Evolutionary conservation across 140 eudicot genomes (phyloP).

Genomic region (Ambrosia hybrid): DNA sequence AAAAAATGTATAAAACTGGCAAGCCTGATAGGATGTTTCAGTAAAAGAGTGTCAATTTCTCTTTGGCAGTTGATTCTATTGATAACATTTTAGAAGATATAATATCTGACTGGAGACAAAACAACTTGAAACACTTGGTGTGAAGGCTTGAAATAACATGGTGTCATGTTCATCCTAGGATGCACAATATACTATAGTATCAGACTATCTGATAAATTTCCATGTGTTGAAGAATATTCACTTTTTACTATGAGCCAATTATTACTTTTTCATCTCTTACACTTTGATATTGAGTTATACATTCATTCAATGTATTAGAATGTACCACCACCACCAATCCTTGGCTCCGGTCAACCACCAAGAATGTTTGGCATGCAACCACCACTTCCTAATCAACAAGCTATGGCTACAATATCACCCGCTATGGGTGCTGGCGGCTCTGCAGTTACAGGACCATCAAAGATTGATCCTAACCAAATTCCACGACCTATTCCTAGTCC

Average conservation of each 20-base stretch:
- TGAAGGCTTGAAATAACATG: constrained; percentile 1
- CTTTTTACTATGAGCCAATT: neutral
- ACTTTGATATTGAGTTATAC: constrained; percentile 27
- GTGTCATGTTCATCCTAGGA: neutral
- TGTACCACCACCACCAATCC: constrained; percentile 56
- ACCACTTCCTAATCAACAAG: constrained; percentile 64
- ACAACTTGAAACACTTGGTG: neutral
- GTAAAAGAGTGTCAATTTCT: neutral
- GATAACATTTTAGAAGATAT: too few relatives aligned
- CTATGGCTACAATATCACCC: constrained; percentile 64
- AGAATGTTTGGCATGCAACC: constrained; percentile 83
- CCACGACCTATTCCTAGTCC: constrained; percentile 85
- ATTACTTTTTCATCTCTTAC: neutral
- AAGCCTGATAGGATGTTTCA: neutral
- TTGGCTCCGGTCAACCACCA: constrained; percentile 70
- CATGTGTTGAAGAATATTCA: constrained; percentile 8
- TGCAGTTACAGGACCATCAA: constrained; percentile 66
- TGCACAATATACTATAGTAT: constrained; percentile 9
- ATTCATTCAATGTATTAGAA: constrained; percentile 39
- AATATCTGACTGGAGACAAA: neutral
- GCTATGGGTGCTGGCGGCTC: constrained; percentile 61
- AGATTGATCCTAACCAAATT: constrained; percentile 91
- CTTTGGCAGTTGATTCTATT: constrained; percentile 1
- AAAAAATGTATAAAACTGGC: neutral
- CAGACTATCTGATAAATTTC: constrained; percentile 9